These are phyloP conservation scores for Drosera capensis DNA, from an alignment of 148 eudicot genomes.

Conservation along the genomic window DNA sequence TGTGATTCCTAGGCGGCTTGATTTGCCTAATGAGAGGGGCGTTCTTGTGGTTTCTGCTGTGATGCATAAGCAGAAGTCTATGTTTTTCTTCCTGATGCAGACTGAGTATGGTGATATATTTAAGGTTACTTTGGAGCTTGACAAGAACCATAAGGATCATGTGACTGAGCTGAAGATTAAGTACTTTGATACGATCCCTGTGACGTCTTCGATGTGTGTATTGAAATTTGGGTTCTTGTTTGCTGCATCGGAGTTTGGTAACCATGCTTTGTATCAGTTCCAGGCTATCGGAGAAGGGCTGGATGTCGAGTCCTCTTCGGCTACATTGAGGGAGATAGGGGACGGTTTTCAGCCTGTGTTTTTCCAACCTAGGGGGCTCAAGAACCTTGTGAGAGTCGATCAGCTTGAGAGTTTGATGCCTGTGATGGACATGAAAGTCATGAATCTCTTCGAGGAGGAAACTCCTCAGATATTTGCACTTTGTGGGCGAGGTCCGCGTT, in stretches of 20 bases:
- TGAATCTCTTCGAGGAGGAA: conserved; percentile 90
- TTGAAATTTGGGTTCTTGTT: conserved; percentile 80
- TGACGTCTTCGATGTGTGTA: conserved; percentile 67
- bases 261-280: conserved; percentile 90
- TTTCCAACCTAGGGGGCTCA: conserved; percentile 76
- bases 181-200: conserved; percentile 94
- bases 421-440: conserved; percentile 88
- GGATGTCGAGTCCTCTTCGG: conserved; percentile 73
- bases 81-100: conserved; percentile 87
- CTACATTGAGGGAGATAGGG: conserved; percentile 75
- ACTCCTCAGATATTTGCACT: conserved; percentile 89
- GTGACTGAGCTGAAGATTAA: conserved; percentile 76
- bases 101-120: conserved; percentile 93
- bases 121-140: conserved; percentile 79
- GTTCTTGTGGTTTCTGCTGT: conserved; percentile 83
- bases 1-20: conserved; percentile 80
- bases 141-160: conserved; percentile 57
- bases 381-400: conserved; percentile 80
- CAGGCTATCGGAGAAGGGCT: conserved; percentile 97
- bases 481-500: conserved; percentile 95
- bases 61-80: conserved; percentile 77
- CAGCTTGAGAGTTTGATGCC: conserved; percentile 99
- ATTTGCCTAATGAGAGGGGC: conserved; percentile 84
- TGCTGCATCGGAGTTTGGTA: conserved; percentile 97
- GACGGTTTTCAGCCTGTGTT: conserved; percentile 88